A percentile compares a stretch with the other conserved stretches of the same genome.
Evolutionary conservation across 352 stramenopile genomes (phyloP).

Genomic region (Globisporangium yorkense): DNA sequence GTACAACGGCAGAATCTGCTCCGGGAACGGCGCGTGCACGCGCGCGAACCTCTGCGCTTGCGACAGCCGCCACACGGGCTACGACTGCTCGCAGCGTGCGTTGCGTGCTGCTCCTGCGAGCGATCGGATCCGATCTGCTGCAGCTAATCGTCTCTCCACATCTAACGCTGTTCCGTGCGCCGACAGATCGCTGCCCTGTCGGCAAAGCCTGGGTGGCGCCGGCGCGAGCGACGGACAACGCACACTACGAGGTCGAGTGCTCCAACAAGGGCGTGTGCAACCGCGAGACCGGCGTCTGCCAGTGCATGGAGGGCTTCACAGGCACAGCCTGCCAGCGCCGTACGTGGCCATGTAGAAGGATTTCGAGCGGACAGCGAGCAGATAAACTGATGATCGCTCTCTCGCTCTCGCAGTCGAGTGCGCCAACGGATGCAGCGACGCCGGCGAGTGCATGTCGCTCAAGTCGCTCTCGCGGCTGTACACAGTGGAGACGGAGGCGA

Average conservation of each 20-base stretch:
- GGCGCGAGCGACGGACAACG: constrained; percentile 39
- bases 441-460: constrained; percentile 64
- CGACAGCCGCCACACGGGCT: constrained; percentile 42
- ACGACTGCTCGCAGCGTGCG: constrained; percentile 61
- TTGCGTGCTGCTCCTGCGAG: neutral
- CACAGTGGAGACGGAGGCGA: constrained; percentile 37
- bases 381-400: no score
- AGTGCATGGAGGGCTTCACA: constrained; percentile 64
- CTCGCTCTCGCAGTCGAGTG: constrained; percentile 37
- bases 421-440: constrained; percentile 27
- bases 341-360: constrained; percentile 28
- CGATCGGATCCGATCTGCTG: no score
- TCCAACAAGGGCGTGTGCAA: constrained; percentile 74
- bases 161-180: neutral
- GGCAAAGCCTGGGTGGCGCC: constrained; percentile 55
- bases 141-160: neutral
- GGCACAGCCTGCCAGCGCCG: constrained; percentile 61
- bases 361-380: no score
- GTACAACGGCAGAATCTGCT: constrained; percentile 56
- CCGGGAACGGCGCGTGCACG: constrained; percentile 46
- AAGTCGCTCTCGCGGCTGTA: constrained; percentile 40
- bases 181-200: constrained; percentile 36
- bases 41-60: constrained; percentile 42
- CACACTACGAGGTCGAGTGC: constrained; percentile 66
- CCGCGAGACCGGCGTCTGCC: constrained; percentile 36